A percentile compares a stretch with the other conserved stretches of the same genome.
These are phyloP conservation scores for Neospora caninum DNA, from an alignment of 169 alveolate genomes.

Conservation along the genomic window DNA sequence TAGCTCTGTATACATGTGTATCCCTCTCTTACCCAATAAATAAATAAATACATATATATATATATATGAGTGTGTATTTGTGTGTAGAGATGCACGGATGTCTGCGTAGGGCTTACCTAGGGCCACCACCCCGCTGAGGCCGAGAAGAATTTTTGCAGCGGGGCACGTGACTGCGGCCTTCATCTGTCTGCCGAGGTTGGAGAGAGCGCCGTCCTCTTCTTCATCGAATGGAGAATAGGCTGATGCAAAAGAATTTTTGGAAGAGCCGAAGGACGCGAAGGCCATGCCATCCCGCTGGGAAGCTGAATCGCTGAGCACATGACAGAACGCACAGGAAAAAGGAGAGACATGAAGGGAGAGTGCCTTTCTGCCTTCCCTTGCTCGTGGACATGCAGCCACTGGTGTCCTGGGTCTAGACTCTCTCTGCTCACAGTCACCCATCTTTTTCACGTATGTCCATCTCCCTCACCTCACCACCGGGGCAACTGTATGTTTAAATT, in stretches of 20 bases:
- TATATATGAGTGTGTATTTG: not conserved
- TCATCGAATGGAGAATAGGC: not conserved
- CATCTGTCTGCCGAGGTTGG: not conserved
- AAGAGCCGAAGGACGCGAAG: not conserved
- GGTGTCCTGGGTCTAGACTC: too few species aligned
- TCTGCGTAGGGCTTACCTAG: not conserved
- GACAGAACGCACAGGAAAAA: not conserved
- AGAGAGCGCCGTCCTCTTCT: not conserved
- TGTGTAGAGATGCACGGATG: not conserved
- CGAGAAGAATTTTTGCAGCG: conserved; percentile 15
- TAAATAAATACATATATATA: not conserved
- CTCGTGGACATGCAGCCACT: too few species aligned
- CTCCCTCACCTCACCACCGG: too few species aligned
- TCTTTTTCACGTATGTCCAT: too few species aligned
- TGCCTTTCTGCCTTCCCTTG: too few species aligned
- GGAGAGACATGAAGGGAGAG: not conserved
- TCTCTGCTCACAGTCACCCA: too few species aligned
- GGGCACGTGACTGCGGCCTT: conserved; percentile 9
- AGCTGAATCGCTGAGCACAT: not conserved
- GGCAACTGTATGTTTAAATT: too few species aligned
- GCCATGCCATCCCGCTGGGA: not conserved
- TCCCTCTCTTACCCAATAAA: too few species aligned
- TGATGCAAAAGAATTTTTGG: not conserved
- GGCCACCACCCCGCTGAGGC: conserved; percentile 18
- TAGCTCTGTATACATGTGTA: too few species aligned